Base-by-base conservation (phyloP, 345 rosid genomes). In the Ailanthus altissimus region DNA sequence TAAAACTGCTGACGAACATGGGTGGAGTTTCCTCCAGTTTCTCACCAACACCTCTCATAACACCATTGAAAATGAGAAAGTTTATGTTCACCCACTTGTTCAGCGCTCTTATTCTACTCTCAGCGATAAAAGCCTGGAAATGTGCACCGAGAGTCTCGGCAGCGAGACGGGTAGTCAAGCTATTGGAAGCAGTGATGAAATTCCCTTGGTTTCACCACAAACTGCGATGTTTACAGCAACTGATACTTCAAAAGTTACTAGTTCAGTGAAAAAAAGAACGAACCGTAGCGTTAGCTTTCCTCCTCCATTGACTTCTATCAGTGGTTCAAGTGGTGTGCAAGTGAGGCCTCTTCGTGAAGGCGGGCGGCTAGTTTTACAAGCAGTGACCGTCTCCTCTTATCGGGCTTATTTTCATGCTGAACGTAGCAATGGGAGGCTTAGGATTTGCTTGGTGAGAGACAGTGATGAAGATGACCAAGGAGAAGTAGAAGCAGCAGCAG, bases 111-210 rank as follows among this genome's bases (percentile, higher is more conserved):
- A 82, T 16, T 78, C 88, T 14, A 74, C 23, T 54, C 87, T 94
- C 2, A 90, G 88, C 60, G 85, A 82, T 51, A 89, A 85, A 82
- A 91, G 97, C 84, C 85, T 93, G 11, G 90, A 89, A 80, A 88
- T 92, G 89, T 95, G 99, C 83, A 95, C 99, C 20, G 99, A 95
- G 82, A 89, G 86, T 51, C 81, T 95, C 0, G 98, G 98, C 6
- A 88, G 89, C 57, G 99, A 95, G 85, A 93, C 86, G 6, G 99
- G 99, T 0, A 89, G 84, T 53, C 85, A 84, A 47, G 59, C 60
- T 25, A 58, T 72, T 40, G 86, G 76, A 2, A 79, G 42, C 77
- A 75, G 77, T 14, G 88, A 82, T 40, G 82, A 84, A n/a, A 59
- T 86, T 46, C 73, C 82, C 62, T 79, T 74, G 61, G 72, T 83